Percentiles rank a stretch among this genome's conserved stretches.
Evolutionary conservation across 2,329 filamentous ascomycete species (phyloP).

Genomic region (Cyphellophora europaea): DNA sequence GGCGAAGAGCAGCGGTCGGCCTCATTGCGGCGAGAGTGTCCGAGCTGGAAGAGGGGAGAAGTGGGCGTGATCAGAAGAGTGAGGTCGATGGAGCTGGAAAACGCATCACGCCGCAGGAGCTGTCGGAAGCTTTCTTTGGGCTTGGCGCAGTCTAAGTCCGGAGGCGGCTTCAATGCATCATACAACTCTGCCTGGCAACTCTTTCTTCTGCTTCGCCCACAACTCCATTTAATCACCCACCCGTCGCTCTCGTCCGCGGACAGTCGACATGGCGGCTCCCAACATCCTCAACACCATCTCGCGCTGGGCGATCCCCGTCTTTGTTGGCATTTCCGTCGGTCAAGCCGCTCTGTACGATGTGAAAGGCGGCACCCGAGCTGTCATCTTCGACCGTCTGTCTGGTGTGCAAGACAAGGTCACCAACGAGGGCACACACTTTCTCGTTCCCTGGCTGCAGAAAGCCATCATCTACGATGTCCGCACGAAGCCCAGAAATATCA

Average conservation of each 20-base stretch:
- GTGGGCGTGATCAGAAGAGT: too few relatives aligned
- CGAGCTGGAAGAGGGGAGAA: too few relatives aligned
- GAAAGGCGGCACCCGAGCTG: conserved; percentile 83
- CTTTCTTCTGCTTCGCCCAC: not conserved
- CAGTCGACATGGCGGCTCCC: conserved; percentile 14
- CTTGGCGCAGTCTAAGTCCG: too few relatives aligned
- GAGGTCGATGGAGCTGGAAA: too few relatives aligned
- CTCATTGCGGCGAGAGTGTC: conserved; percentile 12
- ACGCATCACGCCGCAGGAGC: too few relatives aligned
- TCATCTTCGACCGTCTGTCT: conserved; percentile 91
- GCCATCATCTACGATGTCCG: conserved; percentile 94
- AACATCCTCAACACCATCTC: conserved; percentile 54
- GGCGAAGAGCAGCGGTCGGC: conserved; percentile 12
- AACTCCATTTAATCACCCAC: not conserved
- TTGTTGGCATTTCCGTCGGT: conserved; percentile 56
- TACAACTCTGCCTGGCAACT: not conserved
- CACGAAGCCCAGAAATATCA: conserved; percentile 94
- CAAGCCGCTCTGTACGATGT: conserved; percentile 93
- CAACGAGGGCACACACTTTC: conserved; percentile 94
- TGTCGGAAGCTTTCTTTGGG: too few relatives aligned
- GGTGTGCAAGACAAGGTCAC: conserved; percentile 90
- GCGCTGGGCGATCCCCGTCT: conserved; percentile 62
- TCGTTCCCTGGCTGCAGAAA: conserved; percentile 91
- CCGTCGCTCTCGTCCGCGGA: too few relatives aligned
- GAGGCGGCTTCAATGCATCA: too few relatives aligned